Conservation (phyloP, 345 rosid species). For the Salix suchowensis region DNA sequence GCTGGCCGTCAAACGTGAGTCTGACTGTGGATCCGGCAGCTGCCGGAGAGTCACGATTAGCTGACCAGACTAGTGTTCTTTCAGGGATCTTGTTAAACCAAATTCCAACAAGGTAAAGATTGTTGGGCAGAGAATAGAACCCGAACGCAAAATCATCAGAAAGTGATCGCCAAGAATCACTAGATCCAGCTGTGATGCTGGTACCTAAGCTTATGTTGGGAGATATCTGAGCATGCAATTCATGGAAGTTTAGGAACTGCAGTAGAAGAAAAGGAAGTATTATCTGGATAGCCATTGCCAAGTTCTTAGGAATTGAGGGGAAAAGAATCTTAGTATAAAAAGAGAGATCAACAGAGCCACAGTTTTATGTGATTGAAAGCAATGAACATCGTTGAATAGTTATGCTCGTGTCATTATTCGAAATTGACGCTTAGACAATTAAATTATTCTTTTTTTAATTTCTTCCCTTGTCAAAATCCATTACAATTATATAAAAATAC, state of each 20-base stretch:
- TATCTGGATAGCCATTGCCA: constrained; percentile 2
- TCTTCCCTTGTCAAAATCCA: no score
- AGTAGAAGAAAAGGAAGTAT: constrained; percentile 1
- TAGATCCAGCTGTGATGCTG: constrained; percentile 17
- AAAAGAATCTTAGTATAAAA: no score
- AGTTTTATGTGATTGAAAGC: no score
- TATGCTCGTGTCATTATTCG: no score
- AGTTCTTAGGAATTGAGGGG: no score
- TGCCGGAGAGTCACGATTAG: constrained; percentile 20
- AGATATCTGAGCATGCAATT: constrained; percentile 6
- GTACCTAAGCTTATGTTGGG: constrained; percentile 14
- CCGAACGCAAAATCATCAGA: constrained; percentile 29
- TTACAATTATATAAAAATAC: no score
- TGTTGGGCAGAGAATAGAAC: constrained; percentile 5
- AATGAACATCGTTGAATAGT: no score
- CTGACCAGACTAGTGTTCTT: constrained; percentile 23
- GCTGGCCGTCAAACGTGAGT: constrained; percentile 10
- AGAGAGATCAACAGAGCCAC: no score
- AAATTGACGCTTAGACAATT: no score
- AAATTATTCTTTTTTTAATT: no score
- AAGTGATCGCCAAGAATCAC: constrained; percentile 20
- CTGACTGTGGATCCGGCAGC: constrained; percentile 17
- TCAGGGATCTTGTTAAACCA: constrained; percentile 21
- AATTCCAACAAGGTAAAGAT: constrained; percentile 21
- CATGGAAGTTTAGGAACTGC: background rate